Evolutionary conservation across 2,329 filamentous ascomycete species (phyloP).

Genomic region (Beauveria rudraprayagi): DNA sequence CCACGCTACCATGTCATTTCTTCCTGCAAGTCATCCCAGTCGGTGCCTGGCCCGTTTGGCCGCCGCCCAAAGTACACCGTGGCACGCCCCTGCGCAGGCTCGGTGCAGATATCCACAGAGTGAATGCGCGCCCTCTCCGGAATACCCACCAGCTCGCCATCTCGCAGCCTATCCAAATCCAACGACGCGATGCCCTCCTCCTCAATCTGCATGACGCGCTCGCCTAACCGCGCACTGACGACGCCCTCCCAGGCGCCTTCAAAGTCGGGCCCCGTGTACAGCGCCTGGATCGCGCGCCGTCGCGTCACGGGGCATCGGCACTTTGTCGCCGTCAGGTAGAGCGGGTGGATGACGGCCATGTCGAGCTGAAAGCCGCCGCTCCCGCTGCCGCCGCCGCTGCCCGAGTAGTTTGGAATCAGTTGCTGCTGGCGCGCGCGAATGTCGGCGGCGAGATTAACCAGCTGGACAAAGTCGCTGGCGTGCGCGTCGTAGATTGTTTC

Average conservation of each 20-base stretch:
- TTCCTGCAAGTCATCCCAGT: constrained; percentile 4
- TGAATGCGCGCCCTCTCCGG: constrained; percentile 4
- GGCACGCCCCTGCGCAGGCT: constrained; percentile 6
- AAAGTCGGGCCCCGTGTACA: constrained; percentile 3
- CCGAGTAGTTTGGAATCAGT: not conserved
- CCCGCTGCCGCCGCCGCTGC: not conserved
- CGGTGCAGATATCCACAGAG: constrained; percentile 10
- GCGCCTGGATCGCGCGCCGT: constrained; percentile 11
- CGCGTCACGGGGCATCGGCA: constrained; percentile 13
- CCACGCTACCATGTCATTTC: not conserved
- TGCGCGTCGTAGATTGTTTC: constrained; percentile 13
- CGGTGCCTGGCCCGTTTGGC: not conserved
- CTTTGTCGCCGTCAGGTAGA: constrained; percentile 14
- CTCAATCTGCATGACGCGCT: constrained; percentile 12
- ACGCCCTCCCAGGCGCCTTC: constrained; percentile 12
- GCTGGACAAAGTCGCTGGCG: constrained; percentile 8
- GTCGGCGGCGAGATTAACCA: constrained; percentile 10
- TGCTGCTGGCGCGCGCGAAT: not conserved
- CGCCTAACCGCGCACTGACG: constrained; percentile 9
- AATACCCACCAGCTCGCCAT: constrained; percentile 14
- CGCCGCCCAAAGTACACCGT: not conserved
- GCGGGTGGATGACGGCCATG: constrained; percentile 14
- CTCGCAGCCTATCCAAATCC: constrained; percentile 8
- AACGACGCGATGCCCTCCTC: constrained; percentile 10
- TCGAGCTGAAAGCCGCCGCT: constrained; percentile 9